Conservation (phyloP, 495 filamentous ascomycete species). For the Aspergillus bridgeri region DNA sequence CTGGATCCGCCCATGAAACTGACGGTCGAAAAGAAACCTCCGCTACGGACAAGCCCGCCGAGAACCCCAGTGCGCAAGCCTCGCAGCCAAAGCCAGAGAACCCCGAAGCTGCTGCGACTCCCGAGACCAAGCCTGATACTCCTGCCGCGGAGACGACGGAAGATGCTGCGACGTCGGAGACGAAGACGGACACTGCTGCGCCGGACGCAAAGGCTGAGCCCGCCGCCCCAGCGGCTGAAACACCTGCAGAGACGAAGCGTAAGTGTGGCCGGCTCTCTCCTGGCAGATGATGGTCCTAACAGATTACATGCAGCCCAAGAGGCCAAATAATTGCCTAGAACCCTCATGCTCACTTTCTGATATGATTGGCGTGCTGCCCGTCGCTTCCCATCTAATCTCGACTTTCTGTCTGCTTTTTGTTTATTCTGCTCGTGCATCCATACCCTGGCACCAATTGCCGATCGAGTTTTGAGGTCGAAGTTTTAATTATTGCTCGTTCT, state of each 20-base stretch:
- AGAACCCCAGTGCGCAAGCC: slow-evolving; percentile 2
- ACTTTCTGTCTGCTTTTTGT: slow-evolving; percentile 6
- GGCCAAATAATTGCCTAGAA: slow-evolving; percentile 9
- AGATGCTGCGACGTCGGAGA: slow-evolving; percentile 3
- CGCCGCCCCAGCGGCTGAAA: slow-evolving; percentile 15
- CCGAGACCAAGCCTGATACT: background rate
- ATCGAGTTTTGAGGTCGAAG: slow-evolving; percentile 6
- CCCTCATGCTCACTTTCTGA: background rate
- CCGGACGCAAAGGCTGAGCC: slow-evolving; percentile 6
- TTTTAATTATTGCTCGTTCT: background rate
- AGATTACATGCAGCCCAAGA: slow-evolving; percentile 3
- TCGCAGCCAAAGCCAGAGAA: slow-evolving; percentile 10
- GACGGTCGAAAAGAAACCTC: slow-evolving; percentile 2
- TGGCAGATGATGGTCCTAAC: background rate
- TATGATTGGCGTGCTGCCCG: background rate
- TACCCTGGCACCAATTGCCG: slow-evolving; percentile 18
- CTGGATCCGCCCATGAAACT: background rate
- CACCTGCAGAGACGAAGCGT: slow-evolving; percentile 12
- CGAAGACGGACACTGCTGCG: slow-evolving; percentile 9
- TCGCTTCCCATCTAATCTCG: background rate
- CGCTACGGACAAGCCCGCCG: slow-evolving; percentile 17
- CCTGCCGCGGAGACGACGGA: background rate
- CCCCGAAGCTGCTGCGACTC: slow-evolving; percentile 3
- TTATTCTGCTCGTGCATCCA: slow-evolving; percentile 11
- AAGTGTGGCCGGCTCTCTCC: background rate